Conservation (phyloP, 805 yeast genomes). For the Ogataea naganishii region DNA sequence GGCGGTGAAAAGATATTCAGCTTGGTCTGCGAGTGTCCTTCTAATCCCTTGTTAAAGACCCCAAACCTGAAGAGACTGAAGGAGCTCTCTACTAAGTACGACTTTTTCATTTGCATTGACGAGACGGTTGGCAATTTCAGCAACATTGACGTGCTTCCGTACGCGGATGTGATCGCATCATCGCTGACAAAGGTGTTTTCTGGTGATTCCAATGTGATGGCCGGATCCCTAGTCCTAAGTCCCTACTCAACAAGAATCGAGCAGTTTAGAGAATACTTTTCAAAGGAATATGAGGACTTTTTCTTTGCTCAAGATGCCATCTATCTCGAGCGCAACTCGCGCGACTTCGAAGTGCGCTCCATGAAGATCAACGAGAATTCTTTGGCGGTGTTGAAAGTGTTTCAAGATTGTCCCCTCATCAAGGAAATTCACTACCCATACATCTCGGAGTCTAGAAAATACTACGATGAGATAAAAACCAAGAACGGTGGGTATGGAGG, state of each 20-base stretch:
- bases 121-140: slow-evolving; percentile 91
- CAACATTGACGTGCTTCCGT: slow-evolving; percentile 73
- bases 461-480: slow-evolving; percentile 68
- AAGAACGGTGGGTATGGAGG: slow-evolving; percentile 85
- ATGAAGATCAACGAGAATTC: slow-evolving; percentile 48
- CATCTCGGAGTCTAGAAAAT: slow-evolving; percentile 38
- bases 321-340: slow-evolving; percentile 82
- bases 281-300: slow-evolving; percentile 56
- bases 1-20: slow-evolving; percentile 63
- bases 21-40: slow-evolving; percentile 88
- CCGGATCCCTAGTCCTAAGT: slow-evolving; percentile 79
- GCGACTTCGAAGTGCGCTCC: slow-evolving; percentile 72
- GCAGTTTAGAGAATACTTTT: slow-evolving; percentile 39
- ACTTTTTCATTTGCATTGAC: slow-evolving; percentile 79
- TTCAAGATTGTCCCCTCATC: slow-evolving; percentile 43
- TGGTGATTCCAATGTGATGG: slow-evolving; percentile 95
- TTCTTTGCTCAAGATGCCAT: slow-evolving; percentile 95
- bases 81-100: slow-evolving; percentile 55
- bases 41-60: slow-evolving; percentile 84
- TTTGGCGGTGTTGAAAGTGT: slow-evolving; percentile 42
- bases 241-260: slow-evolving; percentile 46
- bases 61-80: slow-evolving; percentile 67
- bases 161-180: slow-evolving; percentile 79
- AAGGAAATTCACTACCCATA: slow-evolving; percentile 68
- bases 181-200: slow-evolving; percentile 88